These are phyloP conservation scores for Yamadazyma friedrichii DNA, from an alignment of 1,139 yeast species.

Conservation along the genomic window DNA sequence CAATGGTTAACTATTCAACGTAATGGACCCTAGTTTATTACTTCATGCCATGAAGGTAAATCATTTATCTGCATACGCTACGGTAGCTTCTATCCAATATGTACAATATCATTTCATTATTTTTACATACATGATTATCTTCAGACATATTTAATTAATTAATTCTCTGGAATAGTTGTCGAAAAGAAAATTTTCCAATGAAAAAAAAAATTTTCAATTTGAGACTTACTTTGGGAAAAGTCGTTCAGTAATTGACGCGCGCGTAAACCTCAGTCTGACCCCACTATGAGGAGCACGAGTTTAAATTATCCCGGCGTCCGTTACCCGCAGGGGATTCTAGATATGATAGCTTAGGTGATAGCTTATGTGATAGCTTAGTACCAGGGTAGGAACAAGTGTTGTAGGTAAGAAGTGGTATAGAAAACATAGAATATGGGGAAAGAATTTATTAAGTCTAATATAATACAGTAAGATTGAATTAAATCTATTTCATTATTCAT, in stretches of 20 bases:
- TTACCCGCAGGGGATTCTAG: constrained; percentile 10
- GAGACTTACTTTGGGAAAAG: constrained; percentile 3
- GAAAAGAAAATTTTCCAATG: constrained; percentile 6
- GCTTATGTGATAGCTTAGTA: no score
- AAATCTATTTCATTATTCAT: constrained; percentile 6
- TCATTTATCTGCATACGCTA: no score
- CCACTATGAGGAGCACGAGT: constrained; percentile 7
- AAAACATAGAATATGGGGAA: no score
- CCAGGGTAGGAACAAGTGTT: no score
- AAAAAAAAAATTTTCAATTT: constrained; percentile 4
- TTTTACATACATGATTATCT: constrained; percentile 10
- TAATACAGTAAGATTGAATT: constrained; percentile 1
- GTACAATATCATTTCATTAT: background rate
- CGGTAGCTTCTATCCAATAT: background rate
- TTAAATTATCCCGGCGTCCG: constrained; percentile 10
- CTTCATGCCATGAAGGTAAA: no score
- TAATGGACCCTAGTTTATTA: no score
- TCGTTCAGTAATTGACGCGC: background rate
- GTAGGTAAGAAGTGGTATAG: no score
- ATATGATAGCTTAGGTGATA: no score
- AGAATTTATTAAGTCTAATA: constrained; percentile 4
- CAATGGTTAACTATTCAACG: no score
- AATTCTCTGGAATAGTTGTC: constrained; percentile 7
- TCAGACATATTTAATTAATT: constrained; percentile 9
- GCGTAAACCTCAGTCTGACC: constrained; percentile 6